phyloP scores from a whole-genome alignment of 2,329 filamentous ascomycete species.

The Paracamarosporium sp. region DNA sequence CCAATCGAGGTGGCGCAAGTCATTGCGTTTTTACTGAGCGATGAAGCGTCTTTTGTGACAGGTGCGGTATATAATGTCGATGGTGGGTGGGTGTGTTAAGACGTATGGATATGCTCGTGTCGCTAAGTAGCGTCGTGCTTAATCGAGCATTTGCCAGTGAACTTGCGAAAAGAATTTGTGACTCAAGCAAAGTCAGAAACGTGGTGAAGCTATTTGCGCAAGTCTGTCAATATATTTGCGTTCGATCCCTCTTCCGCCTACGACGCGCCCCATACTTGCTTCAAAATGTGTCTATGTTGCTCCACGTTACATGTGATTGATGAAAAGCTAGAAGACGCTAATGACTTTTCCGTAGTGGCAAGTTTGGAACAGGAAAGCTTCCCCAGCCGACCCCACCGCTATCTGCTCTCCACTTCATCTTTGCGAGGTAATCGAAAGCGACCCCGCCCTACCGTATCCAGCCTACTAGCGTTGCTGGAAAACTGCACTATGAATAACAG shows the following conservation, averaged over 20 bases:
- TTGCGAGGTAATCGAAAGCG: background rate
- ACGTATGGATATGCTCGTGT: background rate
- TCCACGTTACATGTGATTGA: too few species aligned
- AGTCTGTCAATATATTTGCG: too few species aligned
- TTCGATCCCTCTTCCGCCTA: too few species aligned
- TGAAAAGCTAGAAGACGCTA: too few species aligned
- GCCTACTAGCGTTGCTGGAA: background rate
- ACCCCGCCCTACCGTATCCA: background rate
- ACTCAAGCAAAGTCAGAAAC: too few species aligned
- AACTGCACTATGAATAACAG: background rate
- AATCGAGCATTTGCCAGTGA: too few species aligned
- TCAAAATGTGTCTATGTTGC: too few species aligned
- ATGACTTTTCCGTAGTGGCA: background rate
- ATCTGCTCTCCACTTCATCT: background rate
- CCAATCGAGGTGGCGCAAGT: constrained; percentile 22
- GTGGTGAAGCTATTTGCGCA: too few species aligned
- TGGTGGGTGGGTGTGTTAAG: constrained; percentile 20
- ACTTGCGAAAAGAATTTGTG: background rate
- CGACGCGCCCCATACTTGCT: too few species aligned
- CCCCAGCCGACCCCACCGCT: background rate
- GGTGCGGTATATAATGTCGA: constrained; percentile 20
- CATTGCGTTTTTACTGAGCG: constrained; percentile 23
- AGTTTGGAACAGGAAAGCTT: constrained; percentile 1
- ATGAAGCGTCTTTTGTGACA: constrained; percentile 18
- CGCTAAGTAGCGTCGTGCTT: background rate